Base-by-base conservation (phyloP, 371 early-diverging fungal genomes). In the Apophysomyces trapeziformis region DNA sequence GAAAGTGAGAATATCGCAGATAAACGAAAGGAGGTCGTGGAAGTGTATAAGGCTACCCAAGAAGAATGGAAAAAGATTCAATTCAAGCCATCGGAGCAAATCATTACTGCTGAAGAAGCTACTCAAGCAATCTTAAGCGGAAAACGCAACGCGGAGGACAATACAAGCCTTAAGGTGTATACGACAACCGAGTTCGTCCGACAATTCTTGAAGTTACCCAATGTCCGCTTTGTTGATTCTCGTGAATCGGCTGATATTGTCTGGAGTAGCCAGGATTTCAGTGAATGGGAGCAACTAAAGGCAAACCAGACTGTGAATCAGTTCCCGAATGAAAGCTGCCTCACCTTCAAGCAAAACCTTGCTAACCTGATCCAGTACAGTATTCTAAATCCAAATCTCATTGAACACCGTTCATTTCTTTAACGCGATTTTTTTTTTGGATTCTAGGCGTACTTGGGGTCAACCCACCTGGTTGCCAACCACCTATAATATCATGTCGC, bases 191-290 rank as follows among this genome's bases (percentile, higher is more conserved):
- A 80, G 32, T 87, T 80, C 75, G 78, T 87, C 14, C 76, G 78
- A 7, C 77, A 78, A 39, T 76, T 77, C 68, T 74, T 85, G 64
- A 85, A 78, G 43, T 57, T 83, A n/a, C 74, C 77, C 7, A 75
- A 80, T 14, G 76, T 82, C 21, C 78, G 72, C 21, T 74, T 86
- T n/a, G 76, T 77, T 5, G 72, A 78, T 16, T 69, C 77, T 5
- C 69, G 70, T 44, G 75, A 77, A 1, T 67, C 74, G 8, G 87
- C 87, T 9, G 85, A 87, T 60, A 74, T 86, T 46, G 67, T 86
- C 16, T 86, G 87, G 87, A 75, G 71, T 46, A 77, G 76, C 18
- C 73, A 81, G 38, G 84, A 83, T 35, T 85, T 85, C 61, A 68
- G 68, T 60, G 80, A 79, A 0, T 87, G 82, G 74, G 81, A 84